phyloP scores from a whole-genome alignment of 768 basidiomycete species.

The Mycena kentingensis region DNA sequence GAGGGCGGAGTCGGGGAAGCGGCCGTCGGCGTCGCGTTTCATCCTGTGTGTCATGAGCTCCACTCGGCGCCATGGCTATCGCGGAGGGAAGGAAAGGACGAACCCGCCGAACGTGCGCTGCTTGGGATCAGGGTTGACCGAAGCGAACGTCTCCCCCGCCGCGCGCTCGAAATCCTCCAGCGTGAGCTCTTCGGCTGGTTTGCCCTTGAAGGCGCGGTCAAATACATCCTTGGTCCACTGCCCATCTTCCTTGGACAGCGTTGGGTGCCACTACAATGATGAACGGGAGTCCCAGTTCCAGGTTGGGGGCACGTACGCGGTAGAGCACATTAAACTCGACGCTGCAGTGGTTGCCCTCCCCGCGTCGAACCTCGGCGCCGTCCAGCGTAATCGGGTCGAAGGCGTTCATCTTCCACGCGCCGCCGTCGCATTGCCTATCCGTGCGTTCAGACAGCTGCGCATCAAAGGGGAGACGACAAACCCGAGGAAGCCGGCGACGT shows the following conservation, averaged over 20 bases:
- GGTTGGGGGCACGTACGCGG: conserved; percentile 30
- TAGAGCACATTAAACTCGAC: conserved; percentile 67
- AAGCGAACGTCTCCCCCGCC: conserved; percentile 22
- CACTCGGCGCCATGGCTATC: conserved; percentile 3
- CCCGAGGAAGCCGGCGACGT: conserved; percentile 60
- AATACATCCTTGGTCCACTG: conserved; percentile 55
- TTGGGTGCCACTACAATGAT: conserved; percentile 55
- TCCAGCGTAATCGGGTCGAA: conserved; percentile 48
- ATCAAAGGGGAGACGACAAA: neutral
- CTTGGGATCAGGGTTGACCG: conserved; percentile 27
- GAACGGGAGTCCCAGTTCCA: neutral
- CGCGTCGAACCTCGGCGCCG: conserved; percentile 41
- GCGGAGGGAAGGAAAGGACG: conserved; percentile 14
- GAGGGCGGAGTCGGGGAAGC: conserved; percentile 56
- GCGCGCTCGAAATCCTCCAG: conserved; percentile 26
- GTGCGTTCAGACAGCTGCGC: neutral
- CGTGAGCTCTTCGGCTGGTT: conserved; percentile 37
- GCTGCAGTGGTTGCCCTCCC: conserved; percentile 66
- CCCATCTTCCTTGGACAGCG: conserved; percentile 49
- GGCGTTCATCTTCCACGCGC: conserved; percentile 53
- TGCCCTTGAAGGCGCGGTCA: conserved; percentile 38
- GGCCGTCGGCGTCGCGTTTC: conserved; percentile 45
- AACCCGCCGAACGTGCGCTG: conserved; percentile 52
- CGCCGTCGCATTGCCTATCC: conserved; percentile 46
- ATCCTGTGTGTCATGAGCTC: conserved; percentile 33